Conservation (phyloP, 768 basidiomycete species). For the Lentinus tigrinus region DNA sequence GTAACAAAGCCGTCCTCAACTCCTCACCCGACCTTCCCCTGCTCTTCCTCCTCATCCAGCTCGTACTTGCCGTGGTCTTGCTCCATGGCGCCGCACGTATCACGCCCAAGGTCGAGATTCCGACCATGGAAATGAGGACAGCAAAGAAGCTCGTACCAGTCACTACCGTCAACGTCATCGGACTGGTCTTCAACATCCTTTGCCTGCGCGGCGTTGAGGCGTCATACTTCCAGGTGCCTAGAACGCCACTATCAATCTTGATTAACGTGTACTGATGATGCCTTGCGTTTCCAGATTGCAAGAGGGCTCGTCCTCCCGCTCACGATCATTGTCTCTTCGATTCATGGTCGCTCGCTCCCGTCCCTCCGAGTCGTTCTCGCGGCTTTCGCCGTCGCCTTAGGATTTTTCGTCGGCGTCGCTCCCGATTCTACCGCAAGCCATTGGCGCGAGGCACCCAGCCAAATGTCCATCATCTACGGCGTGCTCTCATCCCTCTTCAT, state of each 20-base stretch:
- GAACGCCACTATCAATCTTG: not conserved
- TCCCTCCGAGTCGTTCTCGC: conserved; percentile 54
- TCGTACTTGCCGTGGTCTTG: conserved; percentile 65
- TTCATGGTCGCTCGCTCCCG: conserved; percentile 54
- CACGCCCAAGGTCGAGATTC: conserved; percentile 53
- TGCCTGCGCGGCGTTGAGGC: conserved; percentile 79
- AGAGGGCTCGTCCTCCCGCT: conserved; percentile 81
- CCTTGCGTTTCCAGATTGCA: conserved; percentile 61
- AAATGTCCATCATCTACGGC: conserved; percentile 66
- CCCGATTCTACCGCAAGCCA: conserved; percentile 42
- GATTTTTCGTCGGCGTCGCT: conserved; percentile 75
- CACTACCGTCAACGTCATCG: conserved; percentile 67
- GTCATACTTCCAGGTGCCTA: conserved; percentile 70
- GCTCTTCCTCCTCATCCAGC: conserved; percentile 65
- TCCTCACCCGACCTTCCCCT: conserved; percentile 65
- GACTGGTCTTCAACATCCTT: conserved; percentile 76
- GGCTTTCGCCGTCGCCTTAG: conserved; percentile 63
- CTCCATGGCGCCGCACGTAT: conserved; percentile 54
- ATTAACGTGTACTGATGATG: not conserved
- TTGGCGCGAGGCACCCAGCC: conserved; percentile 40
- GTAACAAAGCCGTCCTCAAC: conserved; percentile 76
- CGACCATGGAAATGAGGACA: conserved; percentile 47
- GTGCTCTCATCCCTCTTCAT: conserved; percentile 73
- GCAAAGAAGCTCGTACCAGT: conserved; percentile 63
- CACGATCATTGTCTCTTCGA: conserved; percentile 72